Base-by-base conservation (phyloP, 176 grass and related monocot species). In the Lolium perenne region DNA sequence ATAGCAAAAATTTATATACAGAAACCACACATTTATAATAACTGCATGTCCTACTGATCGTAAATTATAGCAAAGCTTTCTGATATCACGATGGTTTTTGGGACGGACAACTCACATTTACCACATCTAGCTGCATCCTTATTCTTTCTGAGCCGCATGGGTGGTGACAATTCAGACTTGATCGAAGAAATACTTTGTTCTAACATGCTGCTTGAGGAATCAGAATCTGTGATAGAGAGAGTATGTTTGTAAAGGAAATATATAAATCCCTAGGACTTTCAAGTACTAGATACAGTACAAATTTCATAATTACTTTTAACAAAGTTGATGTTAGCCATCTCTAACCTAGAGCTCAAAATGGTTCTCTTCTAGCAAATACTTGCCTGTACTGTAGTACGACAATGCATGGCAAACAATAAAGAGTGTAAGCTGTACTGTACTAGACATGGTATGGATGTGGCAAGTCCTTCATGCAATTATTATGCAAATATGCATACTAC, bases 81-180 rank as follows among this genome's bases (percentile, higher is more conserved):
- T 83, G 20, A 35, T 43, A 79, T 72, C 38, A 83, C 13, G 71
- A 63, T 10, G 60, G 10, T 43, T 82, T 8, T 41, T 17, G 50
- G 59, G 83, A 80, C 3, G 6, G 71, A 74, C 75, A 69, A 90
- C 79, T 88, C 72, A 90, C 90, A 54, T 88, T 77, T 82, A 26
- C 93, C 93, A 45, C 13, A 38, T 76, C 53, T 80, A 80, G 72
- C 20, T 43, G 86, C 74, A 57, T 85, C 48, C 47, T 76, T 82
- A 5, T 29, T 74, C 51, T 68, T 55, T 35, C 64, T 84, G 29
- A 74, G 13, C 77, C 53, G 68, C 12, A 89, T 65, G 62, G 61
- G 25, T 86, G 62, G 50, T 53, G 35, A 15, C 59, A 83, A 78
- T 48, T 25, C 49, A 71, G 81, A 83, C 77, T 79, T 84, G 32